A percentile compares a stretch with the other conserved stretches of the same genome.
These are phyloP conservation scores for Ophiostoma sp. DNA, from an alignment of 2,329 filamentous ascomycete species.

Conservation along the genomic window DNA sequence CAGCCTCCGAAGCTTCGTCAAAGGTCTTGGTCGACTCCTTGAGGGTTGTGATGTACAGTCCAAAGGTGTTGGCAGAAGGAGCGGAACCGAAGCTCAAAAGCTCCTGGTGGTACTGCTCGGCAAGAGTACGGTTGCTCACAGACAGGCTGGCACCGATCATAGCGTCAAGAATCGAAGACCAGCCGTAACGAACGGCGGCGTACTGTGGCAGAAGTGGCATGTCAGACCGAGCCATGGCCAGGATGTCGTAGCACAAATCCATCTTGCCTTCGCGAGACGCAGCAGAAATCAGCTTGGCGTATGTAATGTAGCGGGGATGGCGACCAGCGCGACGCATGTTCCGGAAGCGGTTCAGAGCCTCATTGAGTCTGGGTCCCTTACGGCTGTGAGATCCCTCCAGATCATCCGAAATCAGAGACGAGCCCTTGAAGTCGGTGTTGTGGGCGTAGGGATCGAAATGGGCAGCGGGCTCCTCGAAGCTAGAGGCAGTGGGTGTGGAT, in stretches of 20 bases:
- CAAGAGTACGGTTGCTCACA: slow-evolving; percentile 71
- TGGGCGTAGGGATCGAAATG: slow-evolving; percentile 81
- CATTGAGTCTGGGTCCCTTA: slow-evolving; percentile 66
- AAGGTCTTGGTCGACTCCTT: slow-evolving; percentile 98
- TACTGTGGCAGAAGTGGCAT: slow-evolving; percentile 81
- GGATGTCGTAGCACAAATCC: slow-evolving; percentile 76
- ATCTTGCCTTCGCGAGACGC: slow-evolving; percentile 81
- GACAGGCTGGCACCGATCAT: slow-evolving; percentile 92
- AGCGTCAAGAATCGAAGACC: slow-evolving; percentile 91
- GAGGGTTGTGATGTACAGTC: slow-evolving; percentile 97
- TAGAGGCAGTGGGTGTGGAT: slow-evolving; percentile 52
- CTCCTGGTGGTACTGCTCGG: slow-evolving; percentile 85
- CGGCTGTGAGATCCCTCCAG: slow-evolving; percentile 75
- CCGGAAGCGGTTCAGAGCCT: slow-evolving; percentile 76
- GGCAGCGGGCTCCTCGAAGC: slow-evolving; percentile 61
- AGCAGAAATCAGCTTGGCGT: slow-evolving; percentile 88
- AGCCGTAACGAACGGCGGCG: slow-evolving; percentile 83
- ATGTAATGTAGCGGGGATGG: slow-evolving; percentile 92
- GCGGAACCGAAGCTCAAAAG: slow-evolving; percentile 83
- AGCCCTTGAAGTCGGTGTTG: slow-evolving; percentile 89
- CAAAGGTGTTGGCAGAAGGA: slow-evolving; percentile 95
- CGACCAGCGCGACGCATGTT: slow-evolving; percentile 90
- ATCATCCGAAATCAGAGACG: slow-evolving; percentile 81
- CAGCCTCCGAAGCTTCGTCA: slow-evolving; percentile 91
- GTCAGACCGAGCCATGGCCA: slow-evolving; percentile 83